These are phyloP conservation scores for Hypoxylon perforatum DNA, from an alignment of 495 filamentous ascomycete species.

Conservation along the genomic window DNA sequence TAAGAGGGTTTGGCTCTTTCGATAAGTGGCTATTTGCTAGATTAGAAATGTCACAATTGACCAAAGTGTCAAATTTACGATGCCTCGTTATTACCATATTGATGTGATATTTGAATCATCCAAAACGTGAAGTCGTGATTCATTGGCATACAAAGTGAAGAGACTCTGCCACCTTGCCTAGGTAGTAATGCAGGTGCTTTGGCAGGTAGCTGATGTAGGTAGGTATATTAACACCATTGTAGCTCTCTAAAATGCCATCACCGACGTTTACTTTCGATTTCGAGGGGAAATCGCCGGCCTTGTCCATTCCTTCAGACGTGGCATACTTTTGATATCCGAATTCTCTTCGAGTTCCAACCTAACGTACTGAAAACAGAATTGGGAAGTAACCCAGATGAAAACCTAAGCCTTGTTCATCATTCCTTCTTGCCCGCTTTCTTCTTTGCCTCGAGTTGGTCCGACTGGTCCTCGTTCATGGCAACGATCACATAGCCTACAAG, in stretches of 20 bases:
- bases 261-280: too few species aligned
- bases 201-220: too few species aligned
- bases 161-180: too few species aligned
- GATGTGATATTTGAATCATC: neutral
- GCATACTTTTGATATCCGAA: too few species aligned
- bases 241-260: too few species aligned
- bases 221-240: too few species aligned
- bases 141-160: too few species aligned
- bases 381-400: conserved; percentile 15
- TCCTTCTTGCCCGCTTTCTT: conserved; percentile 43
- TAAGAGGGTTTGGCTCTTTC: conserved; percentile 11
- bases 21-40: conserved; percentile 19
- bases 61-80: conserved; percentile 7
- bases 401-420: conserved; percentile 11
- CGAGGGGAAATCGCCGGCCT: too few species aligned
- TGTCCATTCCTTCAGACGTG: too few species aligned
- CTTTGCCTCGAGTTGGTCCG: conserved; percentile 52
- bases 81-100: neutral
- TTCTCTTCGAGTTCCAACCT: too few species aligned
- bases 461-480: conserved; percentile 90
- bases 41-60: conserved; percentile 33
- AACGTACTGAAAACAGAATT: too few species aligned
- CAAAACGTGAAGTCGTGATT: neutral
- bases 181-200: too few species aligned
- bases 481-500: conserved; percentile 91